phyloP scores from a whole-genome alignment of 306 rosid genomes.

The Phaseolus lunatus region DNA sequence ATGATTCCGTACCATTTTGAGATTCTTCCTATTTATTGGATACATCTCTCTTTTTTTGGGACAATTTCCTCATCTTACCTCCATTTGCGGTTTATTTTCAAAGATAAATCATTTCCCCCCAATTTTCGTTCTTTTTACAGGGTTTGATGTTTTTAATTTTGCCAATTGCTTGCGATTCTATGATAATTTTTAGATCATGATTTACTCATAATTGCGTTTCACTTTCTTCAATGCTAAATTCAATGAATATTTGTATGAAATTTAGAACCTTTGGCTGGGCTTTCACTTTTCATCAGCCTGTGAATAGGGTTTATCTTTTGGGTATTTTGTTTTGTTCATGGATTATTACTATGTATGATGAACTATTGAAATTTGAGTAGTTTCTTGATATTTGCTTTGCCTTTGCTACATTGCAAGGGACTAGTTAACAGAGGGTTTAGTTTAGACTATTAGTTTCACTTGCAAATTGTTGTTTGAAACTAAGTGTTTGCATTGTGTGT shows the following conservation, averaged over 20 bases:
- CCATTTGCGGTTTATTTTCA: background rate
- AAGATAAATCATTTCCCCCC: too few species aligned
- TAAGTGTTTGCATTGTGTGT: slow-evolving; percentile 18
- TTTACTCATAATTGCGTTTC: background rate
- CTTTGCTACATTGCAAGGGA: slow-evolving; percentile 10
- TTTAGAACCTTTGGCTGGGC: background rate
- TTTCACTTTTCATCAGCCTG: background rate
- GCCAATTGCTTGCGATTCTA: background rate
- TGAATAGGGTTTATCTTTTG: background rate
- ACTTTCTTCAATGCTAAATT: background rate
- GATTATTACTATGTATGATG: background rate
- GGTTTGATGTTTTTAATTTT: background rate
- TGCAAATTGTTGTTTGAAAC: slow-evolving; percentile 5
- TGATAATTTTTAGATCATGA: background rate
- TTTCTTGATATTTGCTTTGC: background rate
- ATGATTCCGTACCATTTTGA: slow-evolving; percentile 1
- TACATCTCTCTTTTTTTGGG: background rate
- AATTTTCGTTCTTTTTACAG: background rate
- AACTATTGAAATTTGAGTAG: too few species aligned
- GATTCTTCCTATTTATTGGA: background rate
- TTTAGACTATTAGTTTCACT: slow-evolving; percentile 1
- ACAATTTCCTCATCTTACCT: background rate
- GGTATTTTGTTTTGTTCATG: background rate
- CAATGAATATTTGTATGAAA: background rate
- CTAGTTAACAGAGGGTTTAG: background rate